These are phyloP conservation scores for Kodamaea kaohsiungensis DNA, from an alignment of 805 yeast species.

Conservation along the genomic window DNA sequence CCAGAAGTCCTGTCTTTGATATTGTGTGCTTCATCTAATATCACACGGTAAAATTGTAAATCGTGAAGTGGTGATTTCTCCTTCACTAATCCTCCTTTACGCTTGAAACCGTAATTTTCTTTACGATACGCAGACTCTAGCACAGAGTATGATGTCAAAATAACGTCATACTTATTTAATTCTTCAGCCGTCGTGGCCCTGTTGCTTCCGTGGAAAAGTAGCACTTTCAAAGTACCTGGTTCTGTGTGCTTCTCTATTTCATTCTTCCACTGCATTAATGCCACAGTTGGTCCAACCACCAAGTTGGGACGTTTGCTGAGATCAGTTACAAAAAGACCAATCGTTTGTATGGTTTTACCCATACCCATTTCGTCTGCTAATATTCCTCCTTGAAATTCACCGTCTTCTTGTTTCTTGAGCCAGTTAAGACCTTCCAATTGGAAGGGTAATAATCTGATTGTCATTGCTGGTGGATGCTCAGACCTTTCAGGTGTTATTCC, in stretches of 20 bases:
- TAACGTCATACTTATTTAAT: slow-evolving; percentile 67
- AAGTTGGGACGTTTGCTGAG: slow-evolving; percentile 67
- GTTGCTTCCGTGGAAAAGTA: slow-evolving; percentile 84
- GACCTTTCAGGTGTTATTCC: slow-evolving; percentile 55
- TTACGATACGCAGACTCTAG: slow-evolving; percentile 84
- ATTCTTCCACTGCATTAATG: slow-evolving; percentile 94
- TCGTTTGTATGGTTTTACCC: slow-evolving; percentile 98
- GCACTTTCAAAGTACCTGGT: slow-evolving; percentile 63
- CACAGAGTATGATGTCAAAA: slow-evolving; percentile 90
- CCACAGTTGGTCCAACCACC: slow-evolving; percentile 98
- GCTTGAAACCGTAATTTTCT: slow-evolving; percentile 77
- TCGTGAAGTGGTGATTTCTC: slow-evolving; percentile 76
- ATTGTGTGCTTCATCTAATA: slow-evolving; percentile 96
- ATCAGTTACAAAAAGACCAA: slow-evolving; percentile 79
- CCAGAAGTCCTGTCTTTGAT: slow-evolving; percentile 93
- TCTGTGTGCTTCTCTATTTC: slow-evolving; percentile 85
- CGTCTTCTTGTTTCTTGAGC: slow-evolving; percentile 80
- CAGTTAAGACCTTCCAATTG: slow-evolving; percentile 93
- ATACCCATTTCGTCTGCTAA: slow-evolving; percentile 99
- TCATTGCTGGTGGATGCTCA: slow-evolving; percentile 78
- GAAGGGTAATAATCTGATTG: slow-evolving; percentile 75
- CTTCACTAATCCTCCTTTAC: slow-evolving; percentile 69
- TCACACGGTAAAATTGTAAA: slow-evolving; percentile 76
- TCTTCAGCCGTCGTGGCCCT: slow-evolving; percentile 60
- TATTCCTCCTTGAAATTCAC: slow-evolving; percentile 83